Evolutionary conservation across 2,329 filamentous ascomycete species (phyloP), one percentile per base, ranked within the genome.

Genomic region (Pseudogymnoascus sp.): DNA sequence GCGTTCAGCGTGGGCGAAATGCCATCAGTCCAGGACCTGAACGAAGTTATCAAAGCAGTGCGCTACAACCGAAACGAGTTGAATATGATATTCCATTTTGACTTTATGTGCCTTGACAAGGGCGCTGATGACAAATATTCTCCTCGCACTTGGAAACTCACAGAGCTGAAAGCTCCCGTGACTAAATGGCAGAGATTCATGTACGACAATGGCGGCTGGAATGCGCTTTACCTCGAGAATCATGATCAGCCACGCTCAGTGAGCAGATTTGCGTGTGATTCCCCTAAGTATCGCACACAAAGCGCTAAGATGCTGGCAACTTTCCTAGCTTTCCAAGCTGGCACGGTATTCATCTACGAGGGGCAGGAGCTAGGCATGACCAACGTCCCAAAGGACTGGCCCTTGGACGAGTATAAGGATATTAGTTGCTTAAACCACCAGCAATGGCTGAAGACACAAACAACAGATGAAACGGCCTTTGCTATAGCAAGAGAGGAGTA

Each of bases 351-450:
- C 68, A 71, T 83, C 1, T 83, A 82, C 65, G 81, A 84, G 66
- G 81, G 81, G 7, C 80, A 84, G 67, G 81, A 84, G 67, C 72
- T 84, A 5, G 81, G 80, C 2, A 82, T 82, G 76, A 72, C 77
- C n/a, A 83, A 83, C 65, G 76, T 82, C 31, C 81, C 81, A 0
- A 68, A 69, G 2, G 76, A 78, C 6, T 88, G 85, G 85, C 74
- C 74, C 0, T 81, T 87, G 63, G 76, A 83, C 5, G 82, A 87
- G 66, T 91, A 89, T 74, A 83, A 85, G 71, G 87, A 90, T 63
- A 79, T 89, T 59, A 80, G 85, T 65, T 78, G 74, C 35, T 67
- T 80, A 29, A 79, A 77, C 55, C 76, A 80, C 62, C 81, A 77
- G 77, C 72, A 75, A 70, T 62, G 59, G 31, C 59, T 38, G 31